Evolutionary conservation across 179 eudicot species (phyloP), one percentile per base, ranked within the genome.

Genomic region (Spergularia azorica): DNA sequence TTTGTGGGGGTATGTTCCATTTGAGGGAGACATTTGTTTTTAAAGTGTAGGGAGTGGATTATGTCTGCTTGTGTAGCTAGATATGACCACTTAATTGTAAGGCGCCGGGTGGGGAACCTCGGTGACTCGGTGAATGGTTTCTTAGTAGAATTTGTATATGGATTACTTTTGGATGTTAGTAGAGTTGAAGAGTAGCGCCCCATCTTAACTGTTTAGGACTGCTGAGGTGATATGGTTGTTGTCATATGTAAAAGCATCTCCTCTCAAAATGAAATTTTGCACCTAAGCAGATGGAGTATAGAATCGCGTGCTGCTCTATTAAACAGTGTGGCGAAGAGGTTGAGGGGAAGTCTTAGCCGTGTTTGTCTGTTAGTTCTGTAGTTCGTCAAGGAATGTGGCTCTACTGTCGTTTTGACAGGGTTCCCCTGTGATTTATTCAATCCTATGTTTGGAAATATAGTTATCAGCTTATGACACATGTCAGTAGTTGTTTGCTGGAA

Each of bases 201-300:
- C 16, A 36, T 26, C 48, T 57, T 10, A 15, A 26, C 46, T 20
- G 16, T 70, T 70, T 13, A 72, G 13, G 56, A 48, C 41, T 73
- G 55, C 39, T n/a, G 18, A 13, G 32, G 54, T 13, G 43, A 62
- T 50, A 50, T 50, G 48, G 3, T 26, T 74, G 20, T 21, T 46
- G 77, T 62, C 41, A 20, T n/a, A 14, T 63, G 58, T 46, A 17
- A 50, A 68, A 10, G 41, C n/a, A 12, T 18, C n/a, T 18, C 39
- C 57, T 39, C 13, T 15, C 48, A 26, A 26, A 26, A 26, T 26
- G 32, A n/a, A 26, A 26, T 26, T 26, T 0, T 26, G 32, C 52
- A 66, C 52, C 69, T 66, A 66, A 16, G 70, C 52, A n/a, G 21
- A 66, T 66, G 13, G 43, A 62, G 21, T 62, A 38, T 62, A 26